phyloP scores from a whole-genome alignment of 2,329 filamentous ascomycete genomes.

The Neonectria hederae region DNA sequence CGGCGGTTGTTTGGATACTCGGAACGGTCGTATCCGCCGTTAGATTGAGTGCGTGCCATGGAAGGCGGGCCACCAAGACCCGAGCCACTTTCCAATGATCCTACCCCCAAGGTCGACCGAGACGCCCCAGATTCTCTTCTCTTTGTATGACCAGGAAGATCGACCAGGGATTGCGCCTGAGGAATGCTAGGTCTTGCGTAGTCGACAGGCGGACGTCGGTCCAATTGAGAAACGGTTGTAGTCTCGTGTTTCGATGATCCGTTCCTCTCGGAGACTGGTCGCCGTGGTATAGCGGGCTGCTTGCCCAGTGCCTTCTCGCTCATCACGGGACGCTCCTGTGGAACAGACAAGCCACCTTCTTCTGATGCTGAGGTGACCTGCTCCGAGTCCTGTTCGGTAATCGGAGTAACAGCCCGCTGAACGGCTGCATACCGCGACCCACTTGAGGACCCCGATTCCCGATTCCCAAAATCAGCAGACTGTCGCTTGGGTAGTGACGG shows the following conservation, averaged over 20 bases:
- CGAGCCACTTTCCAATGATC: slow-evolving; percentile 36
- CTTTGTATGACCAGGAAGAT: slow-evolving; percentile 32
- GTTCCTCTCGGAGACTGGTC: slow-evolving; percentile 27
- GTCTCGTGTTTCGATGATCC: slow-evolving; percentile 19
- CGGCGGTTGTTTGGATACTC: slow-evolving; percentile 27
- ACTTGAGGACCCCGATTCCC: slow-evolving; percentile 42
- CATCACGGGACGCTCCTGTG: slow-evolving; percentile 28
- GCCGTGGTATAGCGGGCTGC: slow-evolving; percentile 47
- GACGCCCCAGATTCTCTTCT: slow-evolving; percentile 36
- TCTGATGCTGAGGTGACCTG: slow-evolving; percentile 6
- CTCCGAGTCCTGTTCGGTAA: slow-evolving; percentile 39
- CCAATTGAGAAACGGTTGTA: slow-evolving; percentile 11
- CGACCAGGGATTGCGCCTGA: slow-evolving; percentile 39
- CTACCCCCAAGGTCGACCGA: slow-evolving; percentile 35
- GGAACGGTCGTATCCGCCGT: slow-evolving; percentile 42
- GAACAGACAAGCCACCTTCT: slow-evolving; percentile 15
- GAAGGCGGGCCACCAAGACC: slow-evolving; percentile 31
- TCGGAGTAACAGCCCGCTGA: slow-evolving; percentile 41
- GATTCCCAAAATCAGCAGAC: slow-evolving; percentile 45
- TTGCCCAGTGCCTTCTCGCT: slow-evolving; percentile 62
- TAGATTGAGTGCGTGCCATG: slow-evolving; percentile 47
- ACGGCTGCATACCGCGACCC: slow-evolving; percentile 37
- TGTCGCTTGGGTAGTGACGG: slow-evolving; percentile 57
- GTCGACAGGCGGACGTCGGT: slow-evolving; percentile 24
- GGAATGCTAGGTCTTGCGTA: slow-evolving; percentile 28